Conservation (phyloP, 2,329 filamentous ascomycete species). For the Ophiostoma piceae region DNA sequence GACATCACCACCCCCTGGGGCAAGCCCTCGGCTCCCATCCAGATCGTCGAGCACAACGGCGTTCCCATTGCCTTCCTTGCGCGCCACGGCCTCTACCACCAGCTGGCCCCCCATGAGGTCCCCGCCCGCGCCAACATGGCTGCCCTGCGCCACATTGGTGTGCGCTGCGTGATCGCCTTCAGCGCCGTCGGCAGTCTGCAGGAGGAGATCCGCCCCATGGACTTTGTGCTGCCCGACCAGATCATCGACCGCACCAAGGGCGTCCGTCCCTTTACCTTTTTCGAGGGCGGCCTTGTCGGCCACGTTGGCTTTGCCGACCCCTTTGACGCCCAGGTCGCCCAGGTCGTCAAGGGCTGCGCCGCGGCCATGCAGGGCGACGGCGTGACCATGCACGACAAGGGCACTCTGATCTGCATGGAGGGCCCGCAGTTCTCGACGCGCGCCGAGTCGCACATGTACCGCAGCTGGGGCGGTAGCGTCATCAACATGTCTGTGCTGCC, state of each 20-base stretch:
- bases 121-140: slow-evolving; percentile 92
- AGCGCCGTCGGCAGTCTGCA: slow-evolving; percentile 88
- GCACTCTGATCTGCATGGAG: slow-evolving; percentile 92
- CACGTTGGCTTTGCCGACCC: slow-evolving; percentile 96
- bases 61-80: slow-evolving; percentile 87
- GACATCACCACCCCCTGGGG: slow-evolving; percentile 85
- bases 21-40: slow-evolving; percentile 65
- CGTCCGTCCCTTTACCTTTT: slow-evolving; percentile 90
- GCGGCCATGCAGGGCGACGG: slow-evolving; percentile 72
- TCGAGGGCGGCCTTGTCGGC: slow-evolving; percentile 83
- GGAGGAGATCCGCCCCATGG: slow-evolving; percentile 88
- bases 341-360: slow-evolving; percentile 73
- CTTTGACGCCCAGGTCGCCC: slow-evolving; percentile 73
- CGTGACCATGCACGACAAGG: slow-evolving; percentile 75
- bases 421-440: slow-evolving; percentile 97
- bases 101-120: slow-evolving; percentile 91
- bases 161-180: slow-evolving; percentile 88
- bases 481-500: slow-evolving; percentile 98
- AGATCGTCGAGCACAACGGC: slow-evolving; percentile 80
- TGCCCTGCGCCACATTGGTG: slow-evolving; percentile 86
- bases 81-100: slow-evolving; percentile 83
- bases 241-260: slow-evolving; percentile 97
- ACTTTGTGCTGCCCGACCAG: slow-evolving; percentile 95
- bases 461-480: slow-evolving; percentile 83
- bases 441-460: slow-evolving; percentile 92